A percentile compares a stretch with the other conserved stretches of the same genome.
Evolutionary conservation across 495 filamentous ascomycete genomes (phyloP).

Genomic region (Schizothecium vesticola): DNA sequence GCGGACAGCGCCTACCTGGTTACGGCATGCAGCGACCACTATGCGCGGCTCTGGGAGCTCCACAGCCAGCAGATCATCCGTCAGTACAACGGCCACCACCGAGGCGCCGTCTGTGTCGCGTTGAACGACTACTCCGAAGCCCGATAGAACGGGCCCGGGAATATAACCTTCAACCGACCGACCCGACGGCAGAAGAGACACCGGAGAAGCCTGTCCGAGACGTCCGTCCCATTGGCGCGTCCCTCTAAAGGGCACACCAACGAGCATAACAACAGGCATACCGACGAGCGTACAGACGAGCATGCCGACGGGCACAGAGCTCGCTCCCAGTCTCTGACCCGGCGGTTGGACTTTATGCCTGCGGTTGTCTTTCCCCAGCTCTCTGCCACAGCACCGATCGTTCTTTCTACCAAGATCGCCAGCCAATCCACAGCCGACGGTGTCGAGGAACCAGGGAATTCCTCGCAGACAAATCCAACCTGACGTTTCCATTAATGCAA

Average conservation of each 20-base stretch:
- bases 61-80: slow-evolving; percentile 79
- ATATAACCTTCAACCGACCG: not conserved
- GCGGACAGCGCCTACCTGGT: slow-evolving; percentile 95
- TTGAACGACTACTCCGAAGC: slow-evolving; percentile 93
- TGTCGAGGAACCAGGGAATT: not conserved
- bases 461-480: not conserved
- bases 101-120: slow-evolving; percentile 92
- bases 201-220: not conserved
- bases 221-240: not conserved
- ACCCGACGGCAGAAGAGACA: not conserved
- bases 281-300: no score
- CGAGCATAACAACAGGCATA: not conserved
- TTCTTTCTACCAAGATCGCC: not conserved
- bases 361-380: not conserved
- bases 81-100: slow-evolving; percentile 96
- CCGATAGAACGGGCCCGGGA: slow-evolving; percentile 33
- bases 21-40: slow-evolving; percentile 97
- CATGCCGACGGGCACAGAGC: not conserved
- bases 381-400: not conserved
- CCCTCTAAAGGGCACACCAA: not conserved
- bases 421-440: not conserved
- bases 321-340: not conserved
- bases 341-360: not conserved
- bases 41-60: slow-evolving; percentile 94
- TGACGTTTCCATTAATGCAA: not conserved